phyloP scores from a whole-genome alignment of 2,329 filamentous ascomycete species.

The Hymenoscyphus salicellus region DNA sequence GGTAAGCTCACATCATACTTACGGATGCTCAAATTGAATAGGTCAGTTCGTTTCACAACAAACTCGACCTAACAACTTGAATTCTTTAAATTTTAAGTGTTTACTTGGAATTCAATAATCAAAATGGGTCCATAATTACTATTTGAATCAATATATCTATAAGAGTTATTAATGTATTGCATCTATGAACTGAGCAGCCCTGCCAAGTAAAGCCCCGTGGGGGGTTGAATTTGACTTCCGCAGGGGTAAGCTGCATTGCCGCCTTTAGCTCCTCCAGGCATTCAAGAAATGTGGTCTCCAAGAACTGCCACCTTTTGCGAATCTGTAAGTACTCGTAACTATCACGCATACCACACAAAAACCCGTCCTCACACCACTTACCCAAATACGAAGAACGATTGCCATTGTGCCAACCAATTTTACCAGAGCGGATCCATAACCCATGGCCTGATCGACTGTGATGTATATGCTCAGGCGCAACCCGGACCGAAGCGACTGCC shows the following conservation, averaged over 20 bases:
- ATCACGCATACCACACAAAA: neutral
- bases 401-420: neutral
- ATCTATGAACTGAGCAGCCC: neutral
- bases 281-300: slow-evolving; percentile 19
- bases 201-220: slow-evolving; percentile 17
- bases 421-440: neutral
- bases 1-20: too few relatives aligned
- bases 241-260: slow-evolving; percentile 8
- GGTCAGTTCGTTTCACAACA: too few relatives aligned
- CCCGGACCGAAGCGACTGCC: slow-evolving; percentile 22
- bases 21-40: too few relatives aligned
- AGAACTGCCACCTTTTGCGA: neutral
- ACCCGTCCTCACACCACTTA: neutral
- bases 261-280: slow-evolving; percentile 11
- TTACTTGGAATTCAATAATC: too few relatives aligned
- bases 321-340: slow-evolving; percentile 16
- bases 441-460: slow-evolving; percentile 13
- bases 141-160: too few relatives aligned
- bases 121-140: too few relatives aligned
- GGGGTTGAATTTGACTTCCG: slow-evolving; percentile 2
- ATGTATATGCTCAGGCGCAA: slow-evolving; percentile 25
- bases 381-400: neutral
- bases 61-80: too few relatives aligned
- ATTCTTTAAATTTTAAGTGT: too few relatives aligned
- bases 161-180: too few relatives aligned